phyloP scores from a whole-genome alignment of 176 grass and related monocot species.

The Ampelocalamus luodianensis region DNA sequence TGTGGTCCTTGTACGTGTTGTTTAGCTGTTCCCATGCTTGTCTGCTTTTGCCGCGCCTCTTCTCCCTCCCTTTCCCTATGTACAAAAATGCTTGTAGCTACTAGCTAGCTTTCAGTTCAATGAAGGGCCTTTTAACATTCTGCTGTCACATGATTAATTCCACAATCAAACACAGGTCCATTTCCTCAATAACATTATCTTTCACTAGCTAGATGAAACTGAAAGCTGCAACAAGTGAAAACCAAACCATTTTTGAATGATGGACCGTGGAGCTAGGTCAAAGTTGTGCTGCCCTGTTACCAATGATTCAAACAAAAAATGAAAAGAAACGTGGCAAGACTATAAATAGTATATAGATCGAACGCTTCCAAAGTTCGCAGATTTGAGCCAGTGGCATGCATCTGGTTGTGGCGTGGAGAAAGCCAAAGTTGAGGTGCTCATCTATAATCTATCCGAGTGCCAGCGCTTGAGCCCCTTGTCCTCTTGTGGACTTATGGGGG shows the following conservation, averaged over 20 bases:
- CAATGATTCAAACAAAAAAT: not conserved
- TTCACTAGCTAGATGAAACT: not conserved
- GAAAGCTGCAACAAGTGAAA: not conserved
- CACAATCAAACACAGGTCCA: not conserved
- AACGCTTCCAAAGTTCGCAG: slow-evolving; percentile 25
- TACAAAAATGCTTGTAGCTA: slow-evolving; percentile 38
- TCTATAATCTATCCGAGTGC: not conserved
- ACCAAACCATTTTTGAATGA: not conserved
- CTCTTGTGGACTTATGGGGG: not conserved
- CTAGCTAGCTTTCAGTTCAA: slow-evolving; percentile 11
- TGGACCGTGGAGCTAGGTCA: slow-evolving; percentile 3
- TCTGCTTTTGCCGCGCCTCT: slow-evolving; percentile 40
- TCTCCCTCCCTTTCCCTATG: not conserved
- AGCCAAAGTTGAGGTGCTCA: not conserved
- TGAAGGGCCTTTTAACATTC: not conserved
- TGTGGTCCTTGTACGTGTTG: slow-evolving; percentile 56
- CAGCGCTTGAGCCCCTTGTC: not conserved
- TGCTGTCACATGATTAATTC: slow-evolving; percentile 1
- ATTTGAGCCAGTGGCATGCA: not conserved
- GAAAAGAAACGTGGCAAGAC: not conserved
- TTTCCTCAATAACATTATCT: not conserved
- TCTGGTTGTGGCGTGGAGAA: not conserved
- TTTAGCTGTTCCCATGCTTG: slow-evolving; percentile 62
- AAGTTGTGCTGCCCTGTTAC: not conserved
- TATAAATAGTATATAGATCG: not conserved